These are phyloP conservation scores for Volvox africanus DNA, from an alignment of 139 green algal species.

Conservation along the genomic window DNA sequence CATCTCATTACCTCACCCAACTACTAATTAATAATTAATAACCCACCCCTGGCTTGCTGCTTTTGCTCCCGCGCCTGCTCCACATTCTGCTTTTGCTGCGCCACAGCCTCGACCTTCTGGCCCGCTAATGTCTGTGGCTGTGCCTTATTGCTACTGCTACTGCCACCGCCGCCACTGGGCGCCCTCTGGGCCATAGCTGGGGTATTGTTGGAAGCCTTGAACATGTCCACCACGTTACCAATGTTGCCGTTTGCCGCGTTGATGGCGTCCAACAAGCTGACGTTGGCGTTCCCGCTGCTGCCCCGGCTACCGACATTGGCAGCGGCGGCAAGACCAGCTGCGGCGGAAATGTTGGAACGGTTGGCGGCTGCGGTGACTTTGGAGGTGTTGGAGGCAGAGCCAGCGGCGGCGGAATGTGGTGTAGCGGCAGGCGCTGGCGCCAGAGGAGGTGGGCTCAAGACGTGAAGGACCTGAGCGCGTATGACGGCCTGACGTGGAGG, in stretches of 20 bases:
- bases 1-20: no score
- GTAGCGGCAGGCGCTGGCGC: no score
- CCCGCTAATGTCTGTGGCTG: background rate
- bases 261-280: background rate
- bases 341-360: background rate
- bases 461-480: slow-evolving; percentile 22
- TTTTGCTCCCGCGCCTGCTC: background rate
- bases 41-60: background rate
- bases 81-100: background rate
- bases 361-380: background rate
- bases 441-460: background rate
- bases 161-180: background rate
- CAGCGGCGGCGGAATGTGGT: background rate
- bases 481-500: background rate
- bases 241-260: background rate
- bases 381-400: no score
- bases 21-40: no score
- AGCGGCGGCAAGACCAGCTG: background rate
- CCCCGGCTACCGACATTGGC: background rate
- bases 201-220: background rate
- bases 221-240: slow-evolving; percentile 2
- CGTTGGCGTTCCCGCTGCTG: background rate
- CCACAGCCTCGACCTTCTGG: background rate
- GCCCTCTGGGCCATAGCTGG: background rate
- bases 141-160: background rate